Percentiles rank a stretch among this genome's conserved stretches.
phyloP scores from a whole-genome alignment of 2,329 filamentous ascomycete genomes.

The Penicillium sp. region DNA sequence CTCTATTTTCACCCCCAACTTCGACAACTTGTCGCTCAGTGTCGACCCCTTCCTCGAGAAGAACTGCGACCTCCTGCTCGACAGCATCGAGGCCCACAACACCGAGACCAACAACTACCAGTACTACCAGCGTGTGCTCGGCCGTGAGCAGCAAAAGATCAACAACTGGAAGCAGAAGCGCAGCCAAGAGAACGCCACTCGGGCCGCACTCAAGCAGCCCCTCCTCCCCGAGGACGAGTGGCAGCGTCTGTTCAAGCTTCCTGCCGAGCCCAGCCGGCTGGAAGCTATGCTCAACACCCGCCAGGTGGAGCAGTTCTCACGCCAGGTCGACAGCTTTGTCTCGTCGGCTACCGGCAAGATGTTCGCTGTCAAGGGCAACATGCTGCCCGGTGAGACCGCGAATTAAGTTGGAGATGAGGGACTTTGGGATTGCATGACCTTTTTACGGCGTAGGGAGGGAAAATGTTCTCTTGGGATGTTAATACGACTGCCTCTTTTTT shows the following conservation, averaged over 20 bases:
- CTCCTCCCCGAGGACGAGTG: constrained; percentile 94
- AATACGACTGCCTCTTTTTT: constrained; percentile 38
- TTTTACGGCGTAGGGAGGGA: constrained; percentile 43
- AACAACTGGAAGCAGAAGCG: constrained; percentile 95
- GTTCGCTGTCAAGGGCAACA: constrained; percentile 83
- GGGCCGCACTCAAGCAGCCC: constrained; percentile 81
- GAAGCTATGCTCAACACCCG: constrained; percentile 93
- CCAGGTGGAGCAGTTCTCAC: constrained; percentile 96
- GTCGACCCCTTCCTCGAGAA: constrained; percentile 98
- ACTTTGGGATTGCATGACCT: constrained; percentile 42
- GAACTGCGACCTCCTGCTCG: constrained; percentile 92
- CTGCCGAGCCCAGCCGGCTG: constrained; percentile 85
- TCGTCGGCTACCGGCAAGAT: constrained; percentile 92
- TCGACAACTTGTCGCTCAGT: constrained; percentile 83
- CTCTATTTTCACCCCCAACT: constrained; percentile 76
- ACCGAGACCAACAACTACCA: constrained; percentile 99
- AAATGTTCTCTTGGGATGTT: constrained; percentile 41
- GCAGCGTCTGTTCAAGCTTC: constrained; percentile 97
- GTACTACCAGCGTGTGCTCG: constrained; percentile 90
- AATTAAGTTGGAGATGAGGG: constrained; percentile 31
- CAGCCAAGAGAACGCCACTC: constrained; percentile 88
- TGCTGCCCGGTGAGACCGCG: constrained; percentile 56
- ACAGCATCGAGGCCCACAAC: constrained; percentile 96
- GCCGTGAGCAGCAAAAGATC: constrained; percentile 94
- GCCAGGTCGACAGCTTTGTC: constrained; percentile 95